These are phyloP conservation scores for Iberis pinnata DNA, from an alignment of 345 rosid genomes.

Conservation along the genomic window DNA sequence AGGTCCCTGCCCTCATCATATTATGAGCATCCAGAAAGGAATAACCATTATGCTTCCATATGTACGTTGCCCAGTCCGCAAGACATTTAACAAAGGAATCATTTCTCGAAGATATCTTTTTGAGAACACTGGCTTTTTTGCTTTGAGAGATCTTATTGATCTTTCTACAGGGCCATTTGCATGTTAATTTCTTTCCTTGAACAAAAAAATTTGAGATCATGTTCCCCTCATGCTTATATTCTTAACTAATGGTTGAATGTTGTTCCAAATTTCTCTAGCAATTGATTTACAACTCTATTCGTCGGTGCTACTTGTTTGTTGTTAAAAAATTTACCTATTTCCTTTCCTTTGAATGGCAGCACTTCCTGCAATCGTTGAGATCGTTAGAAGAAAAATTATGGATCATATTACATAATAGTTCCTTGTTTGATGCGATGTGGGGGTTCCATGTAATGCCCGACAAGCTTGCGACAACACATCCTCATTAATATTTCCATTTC, in stretches of 20 bases:
- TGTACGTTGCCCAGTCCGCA: conserved; percentile 83
- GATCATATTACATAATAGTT: conserved; percentile 88
- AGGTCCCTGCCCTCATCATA: conserved; percentile 82
- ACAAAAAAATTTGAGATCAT: neutral
- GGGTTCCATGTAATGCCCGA: conserved; percentile 76
- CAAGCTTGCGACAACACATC: conserved; percentile 90
- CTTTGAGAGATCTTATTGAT: conserved; percentile 84
- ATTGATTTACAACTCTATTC: conserved; percentile 3
- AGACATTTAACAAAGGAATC: conserved; percentile 71
- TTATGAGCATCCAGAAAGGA: conserved; percentile 60
- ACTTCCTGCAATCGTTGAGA: conserved; percentile 74
- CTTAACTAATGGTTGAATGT: conserved; percentile 2
- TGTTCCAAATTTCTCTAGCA: conserved; percentile 13
- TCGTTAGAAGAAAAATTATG: conserved; percentile 59
- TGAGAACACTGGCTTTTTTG: conserved; percentile 85
- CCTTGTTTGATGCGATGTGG: conserved; percentile 89
- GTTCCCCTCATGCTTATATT: neutral
- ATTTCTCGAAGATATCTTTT: conserved; percentile 88
- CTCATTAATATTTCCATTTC: conserved; percentile 88
- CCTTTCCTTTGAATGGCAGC: conserved; percentile 40
- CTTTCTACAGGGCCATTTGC: conserved; percentile 97
- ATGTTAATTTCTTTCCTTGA: conserved; percentile 42
- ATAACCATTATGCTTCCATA: conserved; percentile 74
- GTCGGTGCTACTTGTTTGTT: no score
- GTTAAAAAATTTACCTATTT: neutral